Evolutionary conservation across 495 filamentous ascomycete genomes (phyloP).

Genomic region (Penicillium lagena): DNA sequence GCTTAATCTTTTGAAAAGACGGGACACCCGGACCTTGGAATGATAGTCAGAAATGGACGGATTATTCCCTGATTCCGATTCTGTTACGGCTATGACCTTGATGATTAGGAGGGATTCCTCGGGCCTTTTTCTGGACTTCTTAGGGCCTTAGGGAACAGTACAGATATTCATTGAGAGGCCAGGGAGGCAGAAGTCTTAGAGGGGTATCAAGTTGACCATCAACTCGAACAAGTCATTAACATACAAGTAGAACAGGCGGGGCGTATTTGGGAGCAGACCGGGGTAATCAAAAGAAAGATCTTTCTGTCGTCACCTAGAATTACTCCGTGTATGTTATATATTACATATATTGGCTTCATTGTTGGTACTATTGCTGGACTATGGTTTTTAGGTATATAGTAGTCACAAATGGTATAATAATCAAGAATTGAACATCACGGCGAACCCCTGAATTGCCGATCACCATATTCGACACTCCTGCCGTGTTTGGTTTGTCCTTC

Average conservation of each 20-base stretch:
- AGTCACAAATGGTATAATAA: too few species aligned
- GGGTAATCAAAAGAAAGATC: too few species aligned
- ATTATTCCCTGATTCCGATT: conserved; percentile 30
- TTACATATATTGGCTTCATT: too few species aligned
- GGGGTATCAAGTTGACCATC: conserved; percentile 20
- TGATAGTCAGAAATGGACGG: conserved; percentile 24
- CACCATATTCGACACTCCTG: too few species aligned
- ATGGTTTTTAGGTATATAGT: too few species aligned
- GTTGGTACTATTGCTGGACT: too few species aligned
- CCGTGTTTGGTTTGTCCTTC: too few species aligned
- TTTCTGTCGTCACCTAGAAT: too few species aligned
- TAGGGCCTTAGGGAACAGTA: conserved; percentile 18
- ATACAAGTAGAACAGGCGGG: not conserved
- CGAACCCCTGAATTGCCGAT: too few species aligned
- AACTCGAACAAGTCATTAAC: conserved; percentile 4
- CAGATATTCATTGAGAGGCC: conserved; percentile 20
- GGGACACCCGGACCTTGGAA: conserved; percentile 19
- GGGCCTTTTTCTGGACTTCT: conserved; percentile 32
- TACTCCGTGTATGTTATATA: too few species aligned
- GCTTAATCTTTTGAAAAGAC: conserved; percentile 23
- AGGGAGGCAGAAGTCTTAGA: conserved; percentile 25
- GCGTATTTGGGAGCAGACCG: too few species aligned
- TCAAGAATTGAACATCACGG: too few species aligned
- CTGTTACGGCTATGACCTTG: conserved; percentile 32
- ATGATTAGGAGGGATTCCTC: conserved; percentile 32